These are phyloP conservation scores for Pinus albicaulis DNA, from an alignment of 75 land plant species.

Conservation along the genomic window DNA sequence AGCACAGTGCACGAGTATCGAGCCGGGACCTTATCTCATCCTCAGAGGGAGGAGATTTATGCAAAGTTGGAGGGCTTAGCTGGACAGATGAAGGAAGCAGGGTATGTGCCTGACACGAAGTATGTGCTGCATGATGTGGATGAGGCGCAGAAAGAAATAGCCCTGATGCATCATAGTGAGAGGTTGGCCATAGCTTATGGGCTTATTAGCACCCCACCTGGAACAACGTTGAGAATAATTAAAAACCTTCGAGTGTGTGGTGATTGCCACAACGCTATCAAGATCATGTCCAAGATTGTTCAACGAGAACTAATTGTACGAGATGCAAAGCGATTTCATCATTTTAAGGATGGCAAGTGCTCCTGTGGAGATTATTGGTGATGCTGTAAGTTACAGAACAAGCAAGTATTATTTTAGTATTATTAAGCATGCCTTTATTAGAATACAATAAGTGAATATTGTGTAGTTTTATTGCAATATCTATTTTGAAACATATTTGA, in stretches of 20 bases:
- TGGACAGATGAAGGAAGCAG: constrained; percentile 24
- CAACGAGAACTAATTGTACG: neutral
- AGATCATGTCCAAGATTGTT: constrained; percentile 3
- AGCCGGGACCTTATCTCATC: constrained; percentile 54
- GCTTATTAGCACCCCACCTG: neutral
- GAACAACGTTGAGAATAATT: neutral
- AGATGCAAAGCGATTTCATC: constrained; percentile 5
- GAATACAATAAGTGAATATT: neutral
- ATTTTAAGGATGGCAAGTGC: constrained; percentile 8
- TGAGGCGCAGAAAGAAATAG: constrained; percentile 9
- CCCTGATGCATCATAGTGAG: constrained; percentile 6
- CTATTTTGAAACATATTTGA: neutral
- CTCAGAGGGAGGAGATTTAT: constrained; percentile 30
- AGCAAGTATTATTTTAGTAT: neutral
- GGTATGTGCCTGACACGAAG: constrained; percentile 37
- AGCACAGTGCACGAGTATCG: constrained; percentile 33
- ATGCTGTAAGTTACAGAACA: neutral
- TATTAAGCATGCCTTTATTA: neutral
- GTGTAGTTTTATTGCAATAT: neutral
- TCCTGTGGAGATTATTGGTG: constrained; percentile 9
- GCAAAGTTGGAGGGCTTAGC: constrained; percentile 39
- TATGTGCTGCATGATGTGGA: constrained; percentile 3
- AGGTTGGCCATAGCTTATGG: constrained; percentile 5
- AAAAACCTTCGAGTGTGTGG: constrained; percentile 4
- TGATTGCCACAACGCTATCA: constrained; percentile 5